These are phyloP conservation scores for Aegilops longissima DNA, from an alignment of 176 grass and related monocot species.

Conservation along the genomic window DNA sequence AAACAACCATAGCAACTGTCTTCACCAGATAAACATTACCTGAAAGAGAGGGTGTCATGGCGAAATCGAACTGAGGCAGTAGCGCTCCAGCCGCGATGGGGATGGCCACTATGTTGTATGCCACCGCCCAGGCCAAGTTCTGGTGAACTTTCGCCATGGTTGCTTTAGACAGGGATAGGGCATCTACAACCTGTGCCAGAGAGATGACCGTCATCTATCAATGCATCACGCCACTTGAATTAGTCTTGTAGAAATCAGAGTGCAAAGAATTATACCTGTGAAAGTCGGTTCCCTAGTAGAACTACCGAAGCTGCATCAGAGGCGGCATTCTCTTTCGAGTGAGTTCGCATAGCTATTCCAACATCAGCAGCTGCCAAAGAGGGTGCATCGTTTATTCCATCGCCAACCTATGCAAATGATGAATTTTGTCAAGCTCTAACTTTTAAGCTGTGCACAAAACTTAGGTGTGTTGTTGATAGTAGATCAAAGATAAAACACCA, in stretches of 20 bases:
- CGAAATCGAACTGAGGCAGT: constrained; percentile 85
- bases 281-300: constrained; percentile 79
- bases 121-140: constrained; percentile 92
- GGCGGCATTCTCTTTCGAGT: constrained; percentile 86
- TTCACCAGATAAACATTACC: constrained; percentile 34
- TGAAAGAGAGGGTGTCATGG: constrained; percentile 95
- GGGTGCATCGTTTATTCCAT: constrained; percentile 94
- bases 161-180: constrained; percentile 76
- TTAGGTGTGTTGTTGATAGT: neutral
- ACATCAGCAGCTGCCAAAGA: constrained; percentile 91
- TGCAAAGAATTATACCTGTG: constrained; percentile 49
- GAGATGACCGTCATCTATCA: neutral
- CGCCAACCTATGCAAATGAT: constrained; percentile 59
- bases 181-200: constrained; percentile 63
- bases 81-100: constrained; percentile 69
- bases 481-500: neutral
- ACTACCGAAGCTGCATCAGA: constrained; percentile 93
- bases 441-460: neutral
- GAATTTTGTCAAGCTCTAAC: neutral
- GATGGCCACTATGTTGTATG: constrained; percentile 83
- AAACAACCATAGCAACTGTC: neutral
- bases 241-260: neutral
- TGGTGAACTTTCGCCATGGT: constrained; percentile 95
- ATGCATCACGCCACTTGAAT: neutral
- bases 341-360: constrained; percentile 82